Conservation (phyloP, 176 grass and related monocot genomes). For the Otatea glauca region DNA sequence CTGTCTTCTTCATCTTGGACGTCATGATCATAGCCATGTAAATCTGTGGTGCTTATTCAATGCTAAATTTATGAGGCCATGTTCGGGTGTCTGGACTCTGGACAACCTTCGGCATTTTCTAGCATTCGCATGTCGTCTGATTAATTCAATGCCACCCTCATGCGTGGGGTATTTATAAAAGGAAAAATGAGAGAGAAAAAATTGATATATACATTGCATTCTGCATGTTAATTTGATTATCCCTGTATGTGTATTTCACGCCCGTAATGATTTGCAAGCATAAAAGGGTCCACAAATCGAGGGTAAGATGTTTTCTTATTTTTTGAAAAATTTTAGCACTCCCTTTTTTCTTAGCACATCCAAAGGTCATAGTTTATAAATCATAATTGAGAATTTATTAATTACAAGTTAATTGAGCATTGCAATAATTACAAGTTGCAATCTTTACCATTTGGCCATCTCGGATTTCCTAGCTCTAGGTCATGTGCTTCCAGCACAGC, state of each 20-base stretch:
- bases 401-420: no score
- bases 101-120: neutral
- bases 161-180: neutral
- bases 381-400: no score
- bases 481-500: no score
- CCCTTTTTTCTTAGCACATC: no score
- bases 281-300: neutral
- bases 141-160: neutral
- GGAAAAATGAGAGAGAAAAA: neutral
- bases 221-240: no score
- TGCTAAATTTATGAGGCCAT: constrained; percentile 5
- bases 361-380: no score
- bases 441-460: no score
- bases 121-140: neutral
- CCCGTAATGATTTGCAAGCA: neutral
- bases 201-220: no score
- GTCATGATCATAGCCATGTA: neutral
- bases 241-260: no score
- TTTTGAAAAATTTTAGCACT: neutral
- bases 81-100: neutral
- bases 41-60: neutral
- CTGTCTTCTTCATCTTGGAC: neutral
- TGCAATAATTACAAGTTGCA: no score
- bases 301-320: neutral
- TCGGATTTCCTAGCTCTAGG: no score